Evolutionary conservation across 805 yeast genomes (phyloP).

Genomic region (Nakazawaea ambrosiae): DNA sequence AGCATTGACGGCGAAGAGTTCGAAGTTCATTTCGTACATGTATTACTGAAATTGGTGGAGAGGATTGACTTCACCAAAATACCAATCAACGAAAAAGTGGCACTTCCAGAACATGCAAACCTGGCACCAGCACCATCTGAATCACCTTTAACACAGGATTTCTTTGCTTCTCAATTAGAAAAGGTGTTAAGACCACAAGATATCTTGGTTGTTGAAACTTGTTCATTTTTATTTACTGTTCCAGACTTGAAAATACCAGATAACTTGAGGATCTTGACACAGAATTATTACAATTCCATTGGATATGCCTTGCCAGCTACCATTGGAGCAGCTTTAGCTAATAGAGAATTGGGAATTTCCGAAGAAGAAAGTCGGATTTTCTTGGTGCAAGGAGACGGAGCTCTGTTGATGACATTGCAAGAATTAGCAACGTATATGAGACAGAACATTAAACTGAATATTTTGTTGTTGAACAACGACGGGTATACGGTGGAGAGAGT

Average conservation of each 20-base stretch:
- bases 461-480: slow-evolving; percentile 40
- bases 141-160: slow-evolving; percentile 22
- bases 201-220: slow-evolving; percentile 37
- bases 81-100: not conserved
- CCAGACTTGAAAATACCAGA: slow-evolving; percentile 30
- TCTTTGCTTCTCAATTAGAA: slow-evolving; percentile 29
- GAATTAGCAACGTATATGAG: slow-evolving; percentile 38
- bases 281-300: slow-evolving; percentile 40
- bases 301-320: slow-evolving; percentile 49
- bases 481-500: slow-evolving; percentile 48
- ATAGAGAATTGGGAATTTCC: slow-evolving; percentile 27
- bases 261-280: slow-evolving; percentile 29
- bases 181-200: slow-evolving; percentile 29
- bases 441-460: slow-evolving; percentile 31
- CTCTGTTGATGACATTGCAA: slow-evolving; percentile 49
- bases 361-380: slow-evolving; percentile 28
- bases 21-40: slow-evolving; percentile 27
- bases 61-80: slow-evolving; percentile 10
- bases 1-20: slow-evolving; percentile 25
- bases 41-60: slow-evolving; percentile 22
- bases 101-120: not conserved
- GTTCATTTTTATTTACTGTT: slow-evolving; percentile 38
- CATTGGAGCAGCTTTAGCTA: slow-evolving; percentile 38
- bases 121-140: not conserved
- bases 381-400: slow-evolving; percentile 47